Percentiles rank a stretch among this genome's conserved stretches.
These are phyloP conservation scores for Pontederia crassipes DNA, from an alignment of 176 grass and related monocot species.

Conservation along the genomic window DNA sequence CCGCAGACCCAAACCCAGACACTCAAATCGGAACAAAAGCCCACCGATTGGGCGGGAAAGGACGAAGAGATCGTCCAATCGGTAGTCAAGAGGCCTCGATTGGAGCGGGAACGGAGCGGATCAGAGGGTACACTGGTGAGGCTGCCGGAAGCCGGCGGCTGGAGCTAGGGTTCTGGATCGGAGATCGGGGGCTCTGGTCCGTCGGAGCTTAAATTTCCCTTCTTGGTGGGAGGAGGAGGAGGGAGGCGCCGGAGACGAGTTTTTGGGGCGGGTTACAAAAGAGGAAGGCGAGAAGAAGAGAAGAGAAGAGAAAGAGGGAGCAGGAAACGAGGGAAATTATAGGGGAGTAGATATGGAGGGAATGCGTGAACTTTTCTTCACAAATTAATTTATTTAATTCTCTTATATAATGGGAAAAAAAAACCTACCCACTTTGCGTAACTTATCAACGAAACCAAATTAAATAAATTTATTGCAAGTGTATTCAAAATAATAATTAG, in stretches of 20 bases:
- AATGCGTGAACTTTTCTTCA: not conserved
- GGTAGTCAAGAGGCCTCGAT: not conserved
- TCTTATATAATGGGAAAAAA: no score
- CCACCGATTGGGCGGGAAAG: not conserved
- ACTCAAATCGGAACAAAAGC: not conserved
- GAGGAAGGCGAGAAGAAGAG: not conserved
- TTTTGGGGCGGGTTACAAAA: not conserved
- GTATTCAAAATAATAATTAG: no score
- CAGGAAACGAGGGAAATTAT: constrained; percentile 11
- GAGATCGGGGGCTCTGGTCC: not conserved
- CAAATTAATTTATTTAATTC: no score
- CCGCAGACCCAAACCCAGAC: not conserved
- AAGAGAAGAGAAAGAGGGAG: not conserved
- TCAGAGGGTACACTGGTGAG: not conserved
- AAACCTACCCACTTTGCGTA: no score
- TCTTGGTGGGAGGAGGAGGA: not conserved
- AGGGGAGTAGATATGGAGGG: constrained; percentile 11
- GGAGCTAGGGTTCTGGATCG: not conserved
- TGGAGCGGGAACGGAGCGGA: not conserved
- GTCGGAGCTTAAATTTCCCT: no score
- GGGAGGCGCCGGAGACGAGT: not conserved
- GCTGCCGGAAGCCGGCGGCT: not conserved
- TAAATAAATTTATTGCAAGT: no score
- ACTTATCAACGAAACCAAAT: no score
- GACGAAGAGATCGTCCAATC: not conserved